Percentiles rank a stretch among this genome's conserved stretches.
Conservation (phyloP, 2,329 filamentous ascomycete species). For the Simplicillium sp. region DNA sequence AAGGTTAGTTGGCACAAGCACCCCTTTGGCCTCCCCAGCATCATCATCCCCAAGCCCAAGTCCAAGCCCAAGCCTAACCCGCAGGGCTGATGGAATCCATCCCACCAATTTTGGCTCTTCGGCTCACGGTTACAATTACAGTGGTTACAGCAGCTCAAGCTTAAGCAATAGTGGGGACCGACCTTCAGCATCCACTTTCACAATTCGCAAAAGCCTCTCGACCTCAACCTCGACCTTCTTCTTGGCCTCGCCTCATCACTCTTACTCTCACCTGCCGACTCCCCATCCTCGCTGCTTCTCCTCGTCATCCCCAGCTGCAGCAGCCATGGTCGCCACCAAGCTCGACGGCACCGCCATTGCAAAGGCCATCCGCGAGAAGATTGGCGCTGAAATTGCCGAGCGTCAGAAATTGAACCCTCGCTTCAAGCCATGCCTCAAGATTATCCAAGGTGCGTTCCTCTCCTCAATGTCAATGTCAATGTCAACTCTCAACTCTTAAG, state of each 20-base stretch:
- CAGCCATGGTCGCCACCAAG: slow-evolving; percentile 75
- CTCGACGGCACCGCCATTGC: slow-evolving; percentile 96
- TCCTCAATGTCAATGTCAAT: slow-evolving; percentile 1
- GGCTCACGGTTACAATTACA: too few species aligned
- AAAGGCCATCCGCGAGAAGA: slow-evolving; percentile 75
- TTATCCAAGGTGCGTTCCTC: slow-evolving; percentile 69
- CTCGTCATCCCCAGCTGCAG: slow-evolving; percentile 35
- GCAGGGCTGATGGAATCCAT: too few species aligned
- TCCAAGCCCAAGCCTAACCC: too few species aligned
- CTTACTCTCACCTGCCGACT: too few species aligned
- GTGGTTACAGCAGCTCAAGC: too few species aligned
- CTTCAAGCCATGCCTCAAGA: slow-evolving; percentile 84
- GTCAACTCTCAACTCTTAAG: slow-evolving; percentile 6
- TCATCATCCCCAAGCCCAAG: too few species aligned
- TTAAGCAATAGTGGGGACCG: too few species aligned
- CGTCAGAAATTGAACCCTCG: slow-evolving; percentile 76
- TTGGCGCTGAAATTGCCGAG: slow-evolving; percentile 71
- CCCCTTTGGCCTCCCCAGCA: too few species aligned
- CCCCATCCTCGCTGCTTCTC: too few species aligned
- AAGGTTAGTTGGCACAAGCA: too few species aligned
- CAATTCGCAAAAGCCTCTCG: not conserved
- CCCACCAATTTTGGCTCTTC: too few species aligned
- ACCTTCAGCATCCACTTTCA: not conserved
- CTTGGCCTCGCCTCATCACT: not conserved
- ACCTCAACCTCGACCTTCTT: not conserved